Evolutionary conservation across 2,329 filamentous ascomycete species (phyloP).

Genomic region (Aaosphaeria pasadenensis): DNA sequence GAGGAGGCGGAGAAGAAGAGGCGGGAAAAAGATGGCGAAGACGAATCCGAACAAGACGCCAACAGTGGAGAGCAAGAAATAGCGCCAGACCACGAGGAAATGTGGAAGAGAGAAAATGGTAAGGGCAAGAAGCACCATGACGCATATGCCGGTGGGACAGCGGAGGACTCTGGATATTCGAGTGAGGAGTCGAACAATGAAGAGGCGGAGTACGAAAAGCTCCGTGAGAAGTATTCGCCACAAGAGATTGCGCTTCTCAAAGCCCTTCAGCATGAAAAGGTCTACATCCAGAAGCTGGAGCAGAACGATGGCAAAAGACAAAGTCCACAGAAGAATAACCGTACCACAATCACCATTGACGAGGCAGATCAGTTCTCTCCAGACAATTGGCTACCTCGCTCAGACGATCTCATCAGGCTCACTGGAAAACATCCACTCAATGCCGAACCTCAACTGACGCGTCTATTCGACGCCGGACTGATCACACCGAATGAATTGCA

Average conservation of each 20-base stretch:
- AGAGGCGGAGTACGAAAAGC: not conserved
- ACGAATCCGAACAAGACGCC: not conserved
- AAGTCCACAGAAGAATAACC: conserved; percentile 34
- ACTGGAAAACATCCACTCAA: conserved; percentile 56
- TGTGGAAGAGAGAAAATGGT: conserved; percentile 26
- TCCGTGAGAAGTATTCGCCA: conserved; percentile 6
- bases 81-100: conserved; percentile 12
- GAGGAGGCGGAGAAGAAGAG: not conserved
- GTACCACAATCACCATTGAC: conserved; percentile 40
- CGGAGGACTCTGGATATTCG: conserved; percentile 1
- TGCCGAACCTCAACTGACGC: conserved; percentile 43
- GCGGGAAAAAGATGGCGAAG: not conserved
- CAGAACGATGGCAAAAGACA: conserved; percentile 43
- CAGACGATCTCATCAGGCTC: conserved; percentile 46
- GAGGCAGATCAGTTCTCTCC: conserved; percentile 52
- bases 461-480: conserved; percentile 46
- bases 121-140: conserved; percentile 36
- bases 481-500: conserved; percentile 52
- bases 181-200: not conserved
- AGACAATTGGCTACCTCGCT: conserved; percentile 54
- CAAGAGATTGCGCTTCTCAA: not conserved
- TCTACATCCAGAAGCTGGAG: conserved; percentile 40
- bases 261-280: conserved; percentile 46
- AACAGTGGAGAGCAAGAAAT: not conserved
- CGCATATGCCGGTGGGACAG: conserved; percentile 26